phyloP scores from a whole-genome alignment of 176 grass and related monocot species.

The Areca catechu region DNA sequence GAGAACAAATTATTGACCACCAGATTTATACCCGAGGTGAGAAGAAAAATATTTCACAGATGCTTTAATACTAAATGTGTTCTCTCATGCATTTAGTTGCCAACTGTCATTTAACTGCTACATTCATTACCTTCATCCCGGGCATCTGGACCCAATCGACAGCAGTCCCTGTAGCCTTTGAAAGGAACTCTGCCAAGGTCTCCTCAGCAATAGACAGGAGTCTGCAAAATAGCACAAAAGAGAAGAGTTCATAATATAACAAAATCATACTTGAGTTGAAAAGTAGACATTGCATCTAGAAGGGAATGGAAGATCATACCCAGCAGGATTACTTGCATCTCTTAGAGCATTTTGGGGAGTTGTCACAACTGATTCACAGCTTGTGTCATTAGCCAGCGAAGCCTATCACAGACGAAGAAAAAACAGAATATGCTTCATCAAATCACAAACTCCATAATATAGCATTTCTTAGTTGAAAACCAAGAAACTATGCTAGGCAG shows the following conservation, averaged over 20 bases:
- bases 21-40: too few relatives aligned
- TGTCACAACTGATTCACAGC: constrained; percentile 79
- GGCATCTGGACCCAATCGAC: constrained; percentile 99
- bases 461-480: too few relatives aligned
- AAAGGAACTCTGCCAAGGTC: constrained; percentile 96
- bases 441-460: background rate
- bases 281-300: background rate
- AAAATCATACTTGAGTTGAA: background rate
- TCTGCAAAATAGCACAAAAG: constrained; percentile 24
- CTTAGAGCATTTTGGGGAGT: constrained; percentile 70
- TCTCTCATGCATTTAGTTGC: background rate
- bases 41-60: too few relatives aligned
- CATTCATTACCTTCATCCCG: constrained; percentile 83
- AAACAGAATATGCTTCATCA: background rate
- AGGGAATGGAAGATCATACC: constrained; percentile 31
- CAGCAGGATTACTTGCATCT: constrained; percentile 89
- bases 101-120: constrained; percentile 4
- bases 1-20: background rate
- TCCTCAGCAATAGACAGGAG: constrained; percentile 89
- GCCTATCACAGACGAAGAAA: constrained; percentile 14
- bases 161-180: constrained; percentile 99
- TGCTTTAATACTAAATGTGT: too few relatives aligned
- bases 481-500: too few relatives aligned
- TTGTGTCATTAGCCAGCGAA: constrained; percentile 62
- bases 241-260: constrained; percentile 2